These are phyloP conservation scores for Skeletonema tropicum DNA, from an alignment of 108 stramenopile genomes.

Conservation along the genomic window DNA sequence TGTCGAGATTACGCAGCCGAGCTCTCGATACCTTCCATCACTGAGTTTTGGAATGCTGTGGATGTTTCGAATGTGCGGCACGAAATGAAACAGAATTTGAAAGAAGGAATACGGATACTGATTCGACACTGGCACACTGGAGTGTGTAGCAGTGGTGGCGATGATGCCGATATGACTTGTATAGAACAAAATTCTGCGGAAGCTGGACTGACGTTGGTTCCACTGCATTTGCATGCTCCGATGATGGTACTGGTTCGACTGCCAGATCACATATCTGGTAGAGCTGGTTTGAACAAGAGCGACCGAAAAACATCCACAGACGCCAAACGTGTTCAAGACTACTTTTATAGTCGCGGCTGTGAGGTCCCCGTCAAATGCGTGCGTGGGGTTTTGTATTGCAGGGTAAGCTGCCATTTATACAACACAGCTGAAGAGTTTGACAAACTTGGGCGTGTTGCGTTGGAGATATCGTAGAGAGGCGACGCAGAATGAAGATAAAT, in stretches of 20 bases:
- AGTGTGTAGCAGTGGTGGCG: conserved; percentile 18
- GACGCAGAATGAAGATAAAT: too few relatives aligned
- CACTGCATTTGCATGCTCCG: conserved; percentile 54
- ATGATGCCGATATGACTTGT: conserved; percentile 5
- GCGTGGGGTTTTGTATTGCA: conserved; percentile 59
- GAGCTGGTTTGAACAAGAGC: not conserved
- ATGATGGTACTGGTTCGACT: conserved; percentile 74
- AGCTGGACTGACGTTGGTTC: conserved; percentile 48
- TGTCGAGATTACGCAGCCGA: conserved; percentile 73
- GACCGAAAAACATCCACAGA: conserved; percentile 58
- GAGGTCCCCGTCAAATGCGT: conserved; percentile 79
- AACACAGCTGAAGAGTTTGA: conserved; percentile 66
- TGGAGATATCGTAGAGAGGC: not conserved
- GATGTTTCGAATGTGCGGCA: conserved; percentile 19
- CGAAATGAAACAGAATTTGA: conserved; percentile 41
- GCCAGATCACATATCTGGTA: conserved; percentile 37
- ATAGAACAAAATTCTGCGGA: conserved; percentile 24
- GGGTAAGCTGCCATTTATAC: conserved; percentile 72
- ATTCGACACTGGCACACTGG: conserved; percentile 58
- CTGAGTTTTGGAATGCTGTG: conserved; percentile 54
- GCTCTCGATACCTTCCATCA: conserved; percentile 58
- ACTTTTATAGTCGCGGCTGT: conserved; percentile 51
- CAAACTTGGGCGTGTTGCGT: conserved; percentile 41
- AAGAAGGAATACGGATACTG: conserved; percentile 50
- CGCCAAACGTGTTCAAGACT: conserved; percentile 73